These are phyloP conservation scores for Zygosaccharomyces rouxii DNA, from an alignment of 805 yeast genomes.

Conservation along the genomic window DNA sequence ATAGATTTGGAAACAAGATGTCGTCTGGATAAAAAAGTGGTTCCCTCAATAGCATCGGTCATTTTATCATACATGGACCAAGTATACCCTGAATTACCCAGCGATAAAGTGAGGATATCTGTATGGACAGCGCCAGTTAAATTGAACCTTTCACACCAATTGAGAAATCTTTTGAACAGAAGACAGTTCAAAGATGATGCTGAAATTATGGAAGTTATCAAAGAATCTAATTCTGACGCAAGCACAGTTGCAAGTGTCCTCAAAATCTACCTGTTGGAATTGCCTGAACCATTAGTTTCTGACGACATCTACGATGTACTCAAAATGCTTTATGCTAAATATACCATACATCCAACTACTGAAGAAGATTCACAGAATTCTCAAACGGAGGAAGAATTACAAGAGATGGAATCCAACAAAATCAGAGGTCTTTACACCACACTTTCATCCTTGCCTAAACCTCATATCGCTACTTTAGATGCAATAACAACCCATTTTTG, in stretches of 20 bases:
- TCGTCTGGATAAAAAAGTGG: constrained; percentile 65
- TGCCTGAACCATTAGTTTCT: constrained; percentile 74
- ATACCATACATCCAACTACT: constrained; percentile 29
- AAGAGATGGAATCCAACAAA: constrained; percentile 35
- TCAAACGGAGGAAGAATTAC: neutral
- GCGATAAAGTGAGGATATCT: constrained; percentile 63
- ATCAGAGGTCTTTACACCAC: constrained; percentile 62
- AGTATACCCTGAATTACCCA: constrained; percentile 61
- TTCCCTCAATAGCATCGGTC: constrained; percentile 62
- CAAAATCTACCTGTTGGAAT: constrained; percentile 69
- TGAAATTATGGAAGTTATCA: constrained; percentile 32
- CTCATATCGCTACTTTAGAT: constrained; percentile 74
- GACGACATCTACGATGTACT: constrained; percentile 60
- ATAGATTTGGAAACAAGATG: constrained; percentile 69
- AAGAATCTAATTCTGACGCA: constrained; percentile 41
- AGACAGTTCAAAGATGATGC: constrained; percentile 31
- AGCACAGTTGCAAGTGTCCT: constrained; percentile 62
- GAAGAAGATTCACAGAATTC: neutral
- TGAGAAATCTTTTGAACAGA: constrained; percentile 51
- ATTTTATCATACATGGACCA: constrained; percentile 64
- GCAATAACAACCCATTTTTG: constrained; percentile 73
- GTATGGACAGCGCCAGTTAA: constrained; percentile 68
- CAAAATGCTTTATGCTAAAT: constrained; percentile 58
- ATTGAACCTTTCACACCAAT: constrained; percentile 53
- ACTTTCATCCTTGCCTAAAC: constrained; percentile 60